phyloP scores from a whole-genome alignment of 352 stramenopile species.

The Phytophthora palmivora region DNA sequence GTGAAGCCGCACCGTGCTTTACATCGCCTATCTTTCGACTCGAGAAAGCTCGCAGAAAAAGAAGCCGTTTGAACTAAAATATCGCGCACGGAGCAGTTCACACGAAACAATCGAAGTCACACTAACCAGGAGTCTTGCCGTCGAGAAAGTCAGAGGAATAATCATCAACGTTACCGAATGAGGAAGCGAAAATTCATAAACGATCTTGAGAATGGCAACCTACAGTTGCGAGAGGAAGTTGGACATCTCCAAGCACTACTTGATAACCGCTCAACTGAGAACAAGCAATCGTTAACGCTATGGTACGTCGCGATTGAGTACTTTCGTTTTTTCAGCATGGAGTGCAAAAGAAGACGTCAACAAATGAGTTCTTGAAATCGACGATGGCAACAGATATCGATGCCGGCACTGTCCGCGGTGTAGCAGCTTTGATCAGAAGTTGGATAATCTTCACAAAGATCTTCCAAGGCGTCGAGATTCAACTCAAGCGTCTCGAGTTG shows the following conservation, averaged over 20 bases:
- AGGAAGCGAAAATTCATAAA: background rate
- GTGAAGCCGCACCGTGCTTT: background rate
- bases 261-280: background rate
- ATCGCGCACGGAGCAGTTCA: too few relatives aligned
- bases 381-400: background rate
- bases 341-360: background rate
- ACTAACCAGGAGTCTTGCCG: too few relatives aligned
- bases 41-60: background rate
- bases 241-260: background rate
- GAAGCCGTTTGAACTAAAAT: too few relatives aligned
- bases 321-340: conserved; percentile 1
- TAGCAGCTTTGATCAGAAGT: background rate
- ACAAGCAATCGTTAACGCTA: background rate
- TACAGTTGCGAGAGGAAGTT: background rate
- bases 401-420: background rate
- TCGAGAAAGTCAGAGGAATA: background rate
- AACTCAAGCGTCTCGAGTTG: background rate
- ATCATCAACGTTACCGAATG: conserved; percentile 1
- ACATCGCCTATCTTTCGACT: background rate
- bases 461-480: background rate
- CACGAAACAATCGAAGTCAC: too few relatives aligned
- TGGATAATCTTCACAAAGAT: background rate
- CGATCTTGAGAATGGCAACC: background rate
- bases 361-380: background rate
- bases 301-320: conserved; percentile 1